These are phyloP conservation scores for Tillandsia leiboldiana DNA, from an alignment of 176 grass and related monocot genomes.

Conservation along the genomic window DNA sequence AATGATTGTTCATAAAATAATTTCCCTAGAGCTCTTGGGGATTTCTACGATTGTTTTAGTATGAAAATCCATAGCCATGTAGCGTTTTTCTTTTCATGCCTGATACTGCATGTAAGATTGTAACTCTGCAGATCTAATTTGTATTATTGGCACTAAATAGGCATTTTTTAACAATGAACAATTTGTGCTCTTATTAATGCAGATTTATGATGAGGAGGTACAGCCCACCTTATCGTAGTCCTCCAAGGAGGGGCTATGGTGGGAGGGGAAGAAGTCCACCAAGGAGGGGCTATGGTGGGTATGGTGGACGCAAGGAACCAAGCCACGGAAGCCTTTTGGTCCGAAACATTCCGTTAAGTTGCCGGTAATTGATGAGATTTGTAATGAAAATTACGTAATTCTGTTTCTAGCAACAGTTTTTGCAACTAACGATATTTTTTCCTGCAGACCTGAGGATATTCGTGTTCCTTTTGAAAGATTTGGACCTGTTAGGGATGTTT, in stretches of 20 bases:
- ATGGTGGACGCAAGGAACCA: slow-evolving; percentile 43
- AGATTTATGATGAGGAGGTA: slow-evolving; percentile 58
- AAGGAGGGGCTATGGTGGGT: slow-evolving; percentile 57
- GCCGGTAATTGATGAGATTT: slow-evolving; percentile 27
- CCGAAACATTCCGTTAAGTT: slow-evolving; percentile 81
- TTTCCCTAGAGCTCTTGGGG: too few relatives aligned
- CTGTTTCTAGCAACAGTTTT: neutral
- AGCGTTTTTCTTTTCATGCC: too few relatives aligned
- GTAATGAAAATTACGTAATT: too few relatives aligned
- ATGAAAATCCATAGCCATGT: too few relatives aligned
- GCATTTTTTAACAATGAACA: too few relatives aligned
- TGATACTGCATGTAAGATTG: too few relatives aligned
- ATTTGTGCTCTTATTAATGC: neutral
- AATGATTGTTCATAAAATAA: too few relatives aligned
- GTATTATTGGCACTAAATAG: too few relatives aligned
- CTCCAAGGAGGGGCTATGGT: slow-evolving; percentile 78
- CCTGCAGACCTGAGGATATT: slow-evolving; percentile 50
- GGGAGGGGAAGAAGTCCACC: slow-evolving; percentile 78
- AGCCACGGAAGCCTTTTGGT: slow-evolving; percentile 64
- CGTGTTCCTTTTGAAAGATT: slow-evolving; percentile 86
- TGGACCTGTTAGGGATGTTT: slow-evolving; percentile 88
- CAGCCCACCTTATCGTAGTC: slow-evolving; percentile 68
- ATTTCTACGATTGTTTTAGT: too few relatives aligned
- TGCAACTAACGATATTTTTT: neutral
- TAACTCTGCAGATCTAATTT: too few relatives aligned